Evolutionary conservation across 2,329 filamentous ascomycete species (phyloP).

Genomic region (Bipolaris victoriae): DNA sequence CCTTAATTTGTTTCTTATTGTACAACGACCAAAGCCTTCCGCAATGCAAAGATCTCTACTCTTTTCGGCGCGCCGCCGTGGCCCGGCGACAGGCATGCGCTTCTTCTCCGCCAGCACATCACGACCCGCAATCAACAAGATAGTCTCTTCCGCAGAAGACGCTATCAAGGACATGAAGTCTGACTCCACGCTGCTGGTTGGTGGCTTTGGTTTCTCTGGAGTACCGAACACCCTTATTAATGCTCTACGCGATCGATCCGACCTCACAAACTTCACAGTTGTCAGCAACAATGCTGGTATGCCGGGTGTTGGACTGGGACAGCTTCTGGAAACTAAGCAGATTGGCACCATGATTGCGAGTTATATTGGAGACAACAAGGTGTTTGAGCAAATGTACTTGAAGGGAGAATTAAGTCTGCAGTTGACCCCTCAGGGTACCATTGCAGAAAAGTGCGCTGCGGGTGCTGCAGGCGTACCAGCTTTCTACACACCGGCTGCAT

Average conservation of each 20-base stretch:
- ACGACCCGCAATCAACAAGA: slow-evolving; percentile 49
- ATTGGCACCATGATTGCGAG: slow-evolving; percentile 75
- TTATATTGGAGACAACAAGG: slow-evolving; percentile 79
- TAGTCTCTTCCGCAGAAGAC: slow-evolving; percentile 47
- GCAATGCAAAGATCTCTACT: slow-evolving; percentile 46
- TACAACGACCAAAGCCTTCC: slow-evolving; percentile 2
- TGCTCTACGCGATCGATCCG: slow-evolving; percentile 44
- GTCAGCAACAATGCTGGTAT: slow-evolving; percentile 83
- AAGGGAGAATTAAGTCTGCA: slow-evolving; percentile 76
- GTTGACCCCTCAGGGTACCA: slow-evolving; percentile 76
- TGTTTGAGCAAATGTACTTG: slow-evolving; percentile 75
- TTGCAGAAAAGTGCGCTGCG: slow-evolving; percentile 74
- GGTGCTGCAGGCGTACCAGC: slow-evolving; percentile 79
- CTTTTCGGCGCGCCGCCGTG: slow-evolving; percentile 42
- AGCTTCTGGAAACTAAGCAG: slow-evolving; percentile 72
- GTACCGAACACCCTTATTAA: slow-evolving; percentile 51
- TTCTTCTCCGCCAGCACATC: slow-evolving; percentile 44
- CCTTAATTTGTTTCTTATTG: not conserved
- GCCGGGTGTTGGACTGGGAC: slow-evolving; percentile 71
- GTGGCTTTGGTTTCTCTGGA: slow-evolving; percentile 49
- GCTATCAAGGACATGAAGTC: slow-evolving; percentile 49
- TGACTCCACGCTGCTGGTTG: slow-evolving; percentile 46
- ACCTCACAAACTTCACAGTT: slow-evolving; percentile 64
- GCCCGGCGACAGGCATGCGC: slow-evolving; percentile 33
- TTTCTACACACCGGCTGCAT: slow-evolving; percentile 77